Evolutionary conservation across 2,329 filamentous ascomycete genomes (phyloP).

Genomic region (Calonectria fujianensis): DNA sequence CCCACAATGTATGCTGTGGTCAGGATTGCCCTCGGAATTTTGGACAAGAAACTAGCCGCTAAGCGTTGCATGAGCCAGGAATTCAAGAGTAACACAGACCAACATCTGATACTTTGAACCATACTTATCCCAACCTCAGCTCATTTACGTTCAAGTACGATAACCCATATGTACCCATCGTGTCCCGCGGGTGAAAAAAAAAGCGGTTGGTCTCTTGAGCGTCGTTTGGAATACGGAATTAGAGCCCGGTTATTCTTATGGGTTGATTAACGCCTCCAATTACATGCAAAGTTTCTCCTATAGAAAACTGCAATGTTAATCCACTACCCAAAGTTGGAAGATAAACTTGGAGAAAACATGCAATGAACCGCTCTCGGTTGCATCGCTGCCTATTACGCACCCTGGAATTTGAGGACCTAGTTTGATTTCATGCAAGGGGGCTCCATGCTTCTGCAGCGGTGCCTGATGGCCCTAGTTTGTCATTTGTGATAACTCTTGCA

Average conservation of each 20-base stretch:
- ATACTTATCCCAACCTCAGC: neutral
- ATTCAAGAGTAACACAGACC: neutral
- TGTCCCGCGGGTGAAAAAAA: neutral
- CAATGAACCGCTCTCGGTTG: neutral
- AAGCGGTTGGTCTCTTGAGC: neutral
- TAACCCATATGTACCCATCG: neutral
- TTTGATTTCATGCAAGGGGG: conserved; percentile 6
- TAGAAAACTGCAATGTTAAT: neutral
- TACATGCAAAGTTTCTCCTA: neutral
- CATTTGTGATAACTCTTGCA: conserved; percentile 7
- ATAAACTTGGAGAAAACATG: neutral
- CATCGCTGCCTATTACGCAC: neutral
- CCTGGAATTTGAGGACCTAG: neutral
- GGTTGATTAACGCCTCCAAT: neutral
- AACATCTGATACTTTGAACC: neutral
- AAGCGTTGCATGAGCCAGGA: neutral
- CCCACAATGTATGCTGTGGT: too few relatives aligned
- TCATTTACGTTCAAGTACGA: neutral
- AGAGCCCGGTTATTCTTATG: neutral
- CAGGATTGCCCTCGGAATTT: neutral
- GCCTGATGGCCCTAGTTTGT: neutral
- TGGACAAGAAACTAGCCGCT: neutral
- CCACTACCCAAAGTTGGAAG: too few relatives aligned
- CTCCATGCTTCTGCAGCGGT: neutral
- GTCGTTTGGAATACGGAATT: neutral